Conservation (phyloP, 2,329 filamentous ascomycete genomes). For the Neopestalotiopsis sp. region DNA sequence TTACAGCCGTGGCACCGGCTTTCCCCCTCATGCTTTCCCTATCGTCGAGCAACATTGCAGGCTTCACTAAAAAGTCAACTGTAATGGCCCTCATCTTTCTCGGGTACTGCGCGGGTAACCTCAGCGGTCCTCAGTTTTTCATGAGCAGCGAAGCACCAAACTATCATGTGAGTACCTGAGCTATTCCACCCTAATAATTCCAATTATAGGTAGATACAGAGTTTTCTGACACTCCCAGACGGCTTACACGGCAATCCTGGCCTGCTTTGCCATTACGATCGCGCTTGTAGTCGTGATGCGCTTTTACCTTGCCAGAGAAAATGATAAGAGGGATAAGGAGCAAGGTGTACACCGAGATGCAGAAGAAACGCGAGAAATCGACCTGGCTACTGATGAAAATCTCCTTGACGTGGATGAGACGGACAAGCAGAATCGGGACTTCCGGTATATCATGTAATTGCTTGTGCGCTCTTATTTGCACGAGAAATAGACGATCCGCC, state of each 20-base stretch:
- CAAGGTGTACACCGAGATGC: conserved; percentile 42
- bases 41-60: conserved; percentile 59
- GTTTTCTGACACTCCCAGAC: conserved; percentile 33
- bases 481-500: too few relatives aligned
- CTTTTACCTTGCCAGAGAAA: conserved; percentile 52
- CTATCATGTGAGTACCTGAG: conserved; percentile 38
- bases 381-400: not conserved
- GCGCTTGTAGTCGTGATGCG: conserved; percentile 48
- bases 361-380: conserved; percentile 2
- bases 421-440: conserved; percentile 71
- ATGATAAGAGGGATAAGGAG: conserved; percentile 42
- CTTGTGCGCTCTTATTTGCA: too few relatives aligned
- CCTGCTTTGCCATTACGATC: conserved; percentile 59
- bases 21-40: conserved; percentile 61
- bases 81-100: conserved; percentile 61
- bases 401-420: conserved; percentile 58
- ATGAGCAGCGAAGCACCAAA: conserved; percentile 50
- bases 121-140: conserved; percentile 61
- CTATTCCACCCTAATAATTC: not conserved
- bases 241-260: conserved; percentile 59
- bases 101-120: conserved; percentile 61
- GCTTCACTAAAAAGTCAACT: conserved; percentile 65
- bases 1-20: conserved; percentile 62
- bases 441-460: conserved; percentile 51
- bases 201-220: not conserved